These are phyloP conservation scores for Cardamine chenopodiifolia DNA, from an alignment of 345 rosid genomes.

Conservation along the genomic window DNA sequence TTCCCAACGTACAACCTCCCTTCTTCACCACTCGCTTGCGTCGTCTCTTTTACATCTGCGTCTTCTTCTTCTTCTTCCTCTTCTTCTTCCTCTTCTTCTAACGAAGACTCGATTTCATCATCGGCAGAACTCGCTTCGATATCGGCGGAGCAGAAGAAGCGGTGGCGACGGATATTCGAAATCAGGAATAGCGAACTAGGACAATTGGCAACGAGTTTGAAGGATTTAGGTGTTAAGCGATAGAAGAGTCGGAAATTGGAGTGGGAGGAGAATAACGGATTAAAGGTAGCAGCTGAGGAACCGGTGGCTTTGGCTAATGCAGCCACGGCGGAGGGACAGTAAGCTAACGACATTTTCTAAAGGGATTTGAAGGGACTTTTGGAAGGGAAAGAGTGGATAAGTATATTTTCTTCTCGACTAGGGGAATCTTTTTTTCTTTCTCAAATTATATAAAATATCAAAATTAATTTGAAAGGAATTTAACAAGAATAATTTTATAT, in stretches of 20 bases:
- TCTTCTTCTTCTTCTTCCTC: constrained; percentile 31
- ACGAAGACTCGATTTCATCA: constrained; percentile 16
- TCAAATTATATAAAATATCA: neutral
- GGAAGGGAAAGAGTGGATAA: constrained; percentile 31
- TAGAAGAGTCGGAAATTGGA: constrained; percentile 39
- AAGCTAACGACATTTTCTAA: constrained; percentile 28
- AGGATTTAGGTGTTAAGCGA: constrained; percentile 44
- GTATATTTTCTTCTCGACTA: neutral
- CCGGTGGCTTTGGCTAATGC: constrained; percentile 28
- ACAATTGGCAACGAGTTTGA: constrained; percentile 46
- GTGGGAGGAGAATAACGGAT: constrained; percentile 7
- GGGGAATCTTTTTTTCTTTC: neutral
- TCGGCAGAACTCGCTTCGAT: constrained; percentile 16
- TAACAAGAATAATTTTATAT: neutral
- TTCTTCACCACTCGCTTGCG: constrained; percentile 48
- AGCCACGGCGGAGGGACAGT: constrained; percentile 32
- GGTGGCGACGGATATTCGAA: constrained; percentile 40
- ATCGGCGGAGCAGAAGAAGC: constrained; percentile 44
- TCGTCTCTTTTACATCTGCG: constrained; percentile 38
- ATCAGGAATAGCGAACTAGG: constrained; percentile 40
- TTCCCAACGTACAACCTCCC: constrained; percentile 86
- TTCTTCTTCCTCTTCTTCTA: constrained; percentile 39
- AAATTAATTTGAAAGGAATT: neutral
- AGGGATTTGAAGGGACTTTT: neutral
- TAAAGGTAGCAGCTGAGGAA: constrained; percentile 17